Percentiles rank a stretch among this genome's conserved stretches.
Evolutionary conservation across 495 filamentous ascomycete genomes (phyloP).

Genomic region (Zalerion maritima): DNA sequence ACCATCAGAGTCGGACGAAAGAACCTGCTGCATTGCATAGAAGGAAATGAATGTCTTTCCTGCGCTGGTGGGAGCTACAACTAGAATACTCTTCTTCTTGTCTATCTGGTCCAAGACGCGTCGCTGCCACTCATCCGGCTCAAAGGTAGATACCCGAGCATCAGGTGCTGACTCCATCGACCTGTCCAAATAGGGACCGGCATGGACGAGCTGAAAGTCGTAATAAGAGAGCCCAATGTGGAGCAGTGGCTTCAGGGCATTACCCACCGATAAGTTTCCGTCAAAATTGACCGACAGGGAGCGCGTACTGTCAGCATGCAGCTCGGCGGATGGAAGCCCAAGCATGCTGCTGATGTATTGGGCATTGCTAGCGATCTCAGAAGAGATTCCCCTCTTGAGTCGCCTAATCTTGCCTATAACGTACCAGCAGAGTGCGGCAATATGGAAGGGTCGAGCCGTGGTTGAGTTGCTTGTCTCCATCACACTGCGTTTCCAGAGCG

Average conservation of each 20-base stretch:
- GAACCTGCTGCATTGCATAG: conserved; percentile 65
- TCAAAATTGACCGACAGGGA: no score
- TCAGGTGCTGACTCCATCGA: conserved; percentile 53
- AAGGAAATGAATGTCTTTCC: conserved; percentile 48
- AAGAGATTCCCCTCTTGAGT: no score
- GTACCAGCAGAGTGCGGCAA: no score
- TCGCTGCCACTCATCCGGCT: conserved; percentile 64
- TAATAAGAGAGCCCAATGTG: conserved; percentile 14
- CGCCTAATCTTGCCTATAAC: no score
- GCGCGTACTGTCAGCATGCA: no score
- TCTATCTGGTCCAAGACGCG: conserved; percentile 62
- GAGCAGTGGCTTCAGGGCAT: conserved; percentile 4
- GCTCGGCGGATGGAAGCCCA: no score
- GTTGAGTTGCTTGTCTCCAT: no score
- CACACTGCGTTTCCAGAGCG: no score
- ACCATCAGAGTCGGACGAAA: conserved; percentile 48
- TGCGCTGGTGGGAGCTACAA: conserved; percentile 64
- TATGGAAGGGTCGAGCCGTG: no score
- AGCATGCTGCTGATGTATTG: no score
- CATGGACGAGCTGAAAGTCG: conserved; percentile 51
- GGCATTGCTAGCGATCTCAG: no score
- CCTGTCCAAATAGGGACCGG: conserved; percentile 60
- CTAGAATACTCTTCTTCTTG: conserved; percentile 49
- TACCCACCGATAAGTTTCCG: no score
- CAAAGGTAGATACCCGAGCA: conserved; percentile 45